Evolutionary conservation across 192 early-diverging fungal species (phyloP), one percentile per base, ranked within the genome.

Genomic region (Thamnidium elegans): DNA sequence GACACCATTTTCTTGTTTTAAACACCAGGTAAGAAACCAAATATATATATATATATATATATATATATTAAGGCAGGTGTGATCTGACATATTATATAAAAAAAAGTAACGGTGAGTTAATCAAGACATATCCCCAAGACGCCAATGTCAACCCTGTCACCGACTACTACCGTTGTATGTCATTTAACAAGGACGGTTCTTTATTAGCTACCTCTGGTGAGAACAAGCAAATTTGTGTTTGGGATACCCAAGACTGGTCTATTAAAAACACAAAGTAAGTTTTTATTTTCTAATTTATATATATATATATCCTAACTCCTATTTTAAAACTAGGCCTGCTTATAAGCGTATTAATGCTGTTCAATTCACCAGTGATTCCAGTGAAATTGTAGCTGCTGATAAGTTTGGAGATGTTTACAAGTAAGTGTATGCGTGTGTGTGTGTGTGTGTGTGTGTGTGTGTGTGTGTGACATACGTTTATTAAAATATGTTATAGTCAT

Each of bases 391-490:
- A 10, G 83, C 86, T 0, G 94, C 89, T 9, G 97, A 99, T 76
- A 97, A 97, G 75, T 96, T 94, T 81, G 97, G 97, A 7, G 97
- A 99, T 81, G 87, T 93, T 19, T 90, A 94, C 72, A 78, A 85
- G 88, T 91, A 79, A 59, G 48, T 26, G 26, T 26, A 26, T 26
- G 26, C 26, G 26, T 26, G 26, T 26, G 26, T 26, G 26, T 20
- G 23, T 26, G 26, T 26, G 3, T 26, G 26, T 3, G 26, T 26
- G 26, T 26, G 48, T 26, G 26, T 26, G 3, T 26, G 26, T 3
- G 26, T 26, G 26, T 26, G 26, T 26, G 26, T 20, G 23, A 64
- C 17, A 11, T 7, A 17, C 11, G 14, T 58, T 14, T 32, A 34
- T 3, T 32, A 36, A 26, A 26, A 26, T n/a, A 26, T 26, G 30